Percentiles rank a stretch among this genome's conserved stretches.
Conservation (phyloP, 441 rosid species). For the Euphorbia schlechtendalii region DNA sequence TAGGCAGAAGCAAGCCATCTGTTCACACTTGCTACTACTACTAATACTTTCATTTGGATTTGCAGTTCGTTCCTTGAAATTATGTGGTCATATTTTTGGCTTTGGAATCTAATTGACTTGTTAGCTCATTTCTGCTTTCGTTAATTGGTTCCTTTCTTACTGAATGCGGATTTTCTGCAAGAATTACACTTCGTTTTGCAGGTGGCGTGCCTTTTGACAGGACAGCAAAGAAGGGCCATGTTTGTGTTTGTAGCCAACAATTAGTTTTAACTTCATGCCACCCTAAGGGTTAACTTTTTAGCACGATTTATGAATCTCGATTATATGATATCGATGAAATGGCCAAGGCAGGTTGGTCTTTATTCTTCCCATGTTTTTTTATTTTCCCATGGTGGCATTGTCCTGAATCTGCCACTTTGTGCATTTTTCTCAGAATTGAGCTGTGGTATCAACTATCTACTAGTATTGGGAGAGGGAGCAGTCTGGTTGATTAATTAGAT, state of each 20-base stretch:
- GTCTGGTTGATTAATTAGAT: no score
- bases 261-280: neutral
- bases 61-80: conserved; percentile 5
- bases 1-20: conserved; percentile 11
- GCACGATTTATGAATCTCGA: neutral
- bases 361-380: neutral
- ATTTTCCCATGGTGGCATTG: neutral
- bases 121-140: neutral
- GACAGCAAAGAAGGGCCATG: neutral
- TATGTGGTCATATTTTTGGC: neutral
- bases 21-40: neutral
- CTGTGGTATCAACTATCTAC: neutral
- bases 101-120: neutral
- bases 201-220: neutral
- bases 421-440: conserved; percentile 1
- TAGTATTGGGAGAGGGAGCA: neutral
- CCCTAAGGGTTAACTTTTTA: neutral
- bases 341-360: conserved; percentile 3
- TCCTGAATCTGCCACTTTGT: conserved; percentile 2
- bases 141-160: neutral
- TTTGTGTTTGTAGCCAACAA: neutral
- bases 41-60: neutral
- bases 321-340: neutral
- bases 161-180: conserved; percentile 1
- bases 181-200: conserved; percentile 3